Base-by-base conservation (phyloP, 2,329 filamentous ascomycete species). In the Diaporthe longicolla region DNA sequence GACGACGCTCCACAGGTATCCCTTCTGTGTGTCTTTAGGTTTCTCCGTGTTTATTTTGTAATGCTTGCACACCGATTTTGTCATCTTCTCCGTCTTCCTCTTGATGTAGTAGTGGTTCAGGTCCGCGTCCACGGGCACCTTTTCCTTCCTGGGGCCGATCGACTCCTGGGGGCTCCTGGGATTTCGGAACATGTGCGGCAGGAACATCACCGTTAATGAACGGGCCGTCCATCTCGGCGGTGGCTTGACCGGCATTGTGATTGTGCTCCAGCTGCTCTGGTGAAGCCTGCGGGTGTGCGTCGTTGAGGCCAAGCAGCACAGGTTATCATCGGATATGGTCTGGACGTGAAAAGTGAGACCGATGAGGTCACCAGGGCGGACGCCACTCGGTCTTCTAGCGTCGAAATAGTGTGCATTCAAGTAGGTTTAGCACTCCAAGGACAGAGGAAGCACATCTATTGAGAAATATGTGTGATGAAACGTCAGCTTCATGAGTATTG, bases 221-320 rank as follows among this genome's bases (percentile, higher is more conserved):
- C 80, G 74, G 87, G 79, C 78, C 55, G 59, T 74, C 76, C 76
- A 76, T 72, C 35, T 48, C 45, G 6, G 37, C 19, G 66, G 75
- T 40, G 35, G 57, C 26, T 32, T 65, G 71, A 72, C 58, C 59
- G 65, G 55, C 71, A 72, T 72, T 3, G 11, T 50, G 52, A 19
- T 13, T 11, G 40, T 24, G 4, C 1, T 17, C 0, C 21, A 9
- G 40, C 6, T 4, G 19, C 32, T 0, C 17, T 7, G 40, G 2
- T 10, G 1, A 26, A 45, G n/a, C 3, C 59, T 40, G 19, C 19
- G 40, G 17, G 4, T 19, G 17, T 32, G 24, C 8, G 9, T 26
- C 1, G 24, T 29, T 48, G 9, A 13, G 24, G 8, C 10, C 29
- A 21, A 21, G 59, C 24, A 17, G 40, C 40, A 19, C 40, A 4